phyloP scores from a whole-genome alignment of 176 grass and related monocot genomes.

The Musa schizocarpa region DNA sequence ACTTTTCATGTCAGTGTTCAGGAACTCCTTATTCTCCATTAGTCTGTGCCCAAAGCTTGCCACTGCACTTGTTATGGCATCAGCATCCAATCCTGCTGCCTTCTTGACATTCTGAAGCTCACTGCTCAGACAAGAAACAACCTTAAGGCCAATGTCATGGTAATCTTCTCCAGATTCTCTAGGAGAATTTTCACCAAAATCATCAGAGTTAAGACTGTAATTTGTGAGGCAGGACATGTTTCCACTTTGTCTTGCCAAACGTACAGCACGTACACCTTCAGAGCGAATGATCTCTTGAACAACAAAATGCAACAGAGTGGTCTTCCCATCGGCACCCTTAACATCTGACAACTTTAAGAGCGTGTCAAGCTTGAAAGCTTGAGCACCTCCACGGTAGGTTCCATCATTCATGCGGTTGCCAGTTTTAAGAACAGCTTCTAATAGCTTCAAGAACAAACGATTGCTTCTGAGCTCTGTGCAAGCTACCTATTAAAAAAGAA shows the following conservation, averaged over 20 bases:
- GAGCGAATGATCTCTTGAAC: slow-evolving; percentile 65
- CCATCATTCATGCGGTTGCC: slow-evolving; percentile 83
- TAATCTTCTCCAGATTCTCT: slow-evolving; percentile 42
- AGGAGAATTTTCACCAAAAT: slow-evolving; percentile 21
- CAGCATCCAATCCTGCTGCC: slow-evolving; percentile 56
- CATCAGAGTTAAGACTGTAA: slow-evolving; percentile 7
- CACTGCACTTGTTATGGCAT: slow-evolving; percentile 53
- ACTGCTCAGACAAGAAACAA: slow-evolving; percentile 53
- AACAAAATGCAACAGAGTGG: slow-evolving; percentile 77
- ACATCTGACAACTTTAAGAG: slow-evolving; percentile 77
- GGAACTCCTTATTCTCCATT: slow-evolving; percentile 58
- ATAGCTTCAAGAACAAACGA: slow-evolving; percentile 72
- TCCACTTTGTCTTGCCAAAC: slow-evolving; percentile 27
- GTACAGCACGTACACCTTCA: slow-evolving; percentile 53
- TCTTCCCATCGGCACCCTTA: slow-evolving; percentile 80
- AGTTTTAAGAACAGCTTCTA: slow-evolving; percentile 90
- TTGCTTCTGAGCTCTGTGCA: slow-evolving; percentile 67
- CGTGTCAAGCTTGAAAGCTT: slow-evolving; percentile 83
- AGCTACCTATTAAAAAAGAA: slow-evolving; percentile 37
- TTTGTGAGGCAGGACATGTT: slow-evolving; percentile 7
- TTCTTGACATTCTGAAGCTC: slow-evolving; percentile 67
- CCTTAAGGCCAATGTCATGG: slow-evolving; percentile 47
- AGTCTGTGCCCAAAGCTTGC: slow-evolving; percentile 56
- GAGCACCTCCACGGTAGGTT: slow-evolving; percentile 66
- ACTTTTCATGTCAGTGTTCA: slow-evolving; percentile 51